These are phyloP conservation scores for Leucocoprinus birnbaumii DNA, from an alignment of 768 basidiomycete species.

Conservation along the genomic window DNA sequence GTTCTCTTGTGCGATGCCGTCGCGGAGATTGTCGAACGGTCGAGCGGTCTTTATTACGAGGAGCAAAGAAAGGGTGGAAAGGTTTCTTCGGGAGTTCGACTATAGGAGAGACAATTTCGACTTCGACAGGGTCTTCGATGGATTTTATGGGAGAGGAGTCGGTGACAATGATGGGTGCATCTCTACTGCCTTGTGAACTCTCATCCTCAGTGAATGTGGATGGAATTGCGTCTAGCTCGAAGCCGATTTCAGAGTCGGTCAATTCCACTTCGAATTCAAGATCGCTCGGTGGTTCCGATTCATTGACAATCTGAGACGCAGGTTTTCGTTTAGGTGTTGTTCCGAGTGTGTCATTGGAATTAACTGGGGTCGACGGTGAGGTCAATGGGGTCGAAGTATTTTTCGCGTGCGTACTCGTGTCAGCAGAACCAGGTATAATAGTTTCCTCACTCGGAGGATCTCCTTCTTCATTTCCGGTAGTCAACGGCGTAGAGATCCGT, in stretches of 20 bases:
- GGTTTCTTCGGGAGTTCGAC: constrained; percentile 21
- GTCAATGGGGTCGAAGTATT: background rate
- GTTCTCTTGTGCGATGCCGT: constrained; percentile 12
- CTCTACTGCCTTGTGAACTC: constrained; percentile 26
- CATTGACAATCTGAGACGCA: background rate
- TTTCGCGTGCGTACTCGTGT: background rate
- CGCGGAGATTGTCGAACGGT: constrained; percentile 6
- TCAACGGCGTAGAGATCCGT: background rate
- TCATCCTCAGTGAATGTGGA: background rate
- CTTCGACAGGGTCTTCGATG: background rate
- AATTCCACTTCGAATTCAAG: constrained; percentile 1
- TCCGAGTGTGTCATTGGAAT: background rate
- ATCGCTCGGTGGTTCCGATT: background rate
- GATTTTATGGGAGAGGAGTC: constrained; percentile 37
- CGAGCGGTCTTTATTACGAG: constrained; percentile 21
- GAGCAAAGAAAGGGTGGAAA: constrained; percentile 45
- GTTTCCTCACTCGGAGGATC: background rate
- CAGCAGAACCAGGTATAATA: background rate
- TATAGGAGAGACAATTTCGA: constrained; percentile 8
- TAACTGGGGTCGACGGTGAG: background rate
- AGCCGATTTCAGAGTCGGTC: background rate
- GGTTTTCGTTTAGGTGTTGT: background rate
- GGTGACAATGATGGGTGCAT: constrained; percentile 39
- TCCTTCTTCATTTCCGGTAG: background rate
- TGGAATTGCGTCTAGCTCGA: background rate